A percentile compares a stretch with the other conserved stretches of the same genome.
These are phyloP conservation scores for Pseudonectria buxi DNA, from an alignment of 2,329 filamentous ascomycete genomes.

Conservation along the genomic window DNA sequence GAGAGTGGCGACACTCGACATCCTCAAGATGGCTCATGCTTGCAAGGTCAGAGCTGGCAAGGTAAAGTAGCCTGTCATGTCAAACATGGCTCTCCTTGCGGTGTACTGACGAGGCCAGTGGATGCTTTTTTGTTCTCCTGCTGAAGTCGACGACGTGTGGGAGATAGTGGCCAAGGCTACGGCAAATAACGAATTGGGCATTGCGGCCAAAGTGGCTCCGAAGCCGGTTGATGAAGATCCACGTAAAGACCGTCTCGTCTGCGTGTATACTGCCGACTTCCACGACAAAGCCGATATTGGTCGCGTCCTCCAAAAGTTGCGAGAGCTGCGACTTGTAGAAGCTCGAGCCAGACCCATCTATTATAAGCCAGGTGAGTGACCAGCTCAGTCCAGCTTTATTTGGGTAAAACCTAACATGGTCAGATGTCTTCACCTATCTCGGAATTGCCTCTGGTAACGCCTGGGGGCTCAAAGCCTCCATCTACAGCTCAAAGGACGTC, in stretches of 20 bases:
- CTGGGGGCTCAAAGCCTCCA: slow-evolving; percentile 54
- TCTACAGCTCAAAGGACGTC: slow-evolving; percentile 43
- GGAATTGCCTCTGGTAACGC: slow-evolving; percentile 54
- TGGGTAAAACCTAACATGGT: slow-evolving; percentile 7
- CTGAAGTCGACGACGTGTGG: slow-evolving; percentile 59
- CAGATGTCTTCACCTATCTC: slow-evolving; percentile 63
- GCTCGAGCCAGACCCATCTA: slow-evolving; percentile 50
- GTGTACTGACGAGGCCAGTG: slow-evolving; percentile 45
- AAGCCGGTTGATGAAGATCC: slow-evolving; percentile 34
- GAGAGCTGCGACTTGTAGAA: slow-evolving; percentile 54
- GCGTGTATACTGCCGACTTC: slow-evolving; percentile 74
- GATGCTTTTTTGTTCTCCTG: slow-evolving; percentile 60
- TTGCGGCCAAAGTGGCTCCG: slow-evolving; percentile 64
- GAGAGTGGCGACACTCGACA: slow-evolving; percentile 42
- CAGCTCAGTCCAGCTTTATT: neutral
- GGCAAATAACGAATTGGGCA: slow-evolving; percentile 61
- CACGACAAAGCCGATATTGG: slow-evolving; percentile 60
- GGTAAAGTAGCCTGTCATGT: slow-evolving; percentile 30
- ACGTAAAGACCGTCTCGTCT: slow-evolving; percentile 53
- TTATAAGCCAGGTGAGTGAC: slow-evolving; percentile 64
- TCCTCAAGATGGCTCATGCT: slow-evolving; percentile 55
- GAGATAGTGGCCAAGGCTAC: slow-evolving; percentile 58
- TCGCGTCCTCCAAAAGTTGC: slow-evolving; percentile 57
- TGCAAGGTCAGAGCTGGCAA: slow-evolving; percentile 60
- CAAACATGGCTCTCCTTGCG: neutral